Evolutionary conservation across 2,329 filamentous ascomycete genomes (phyloP).

Genomic region (Talaromyces sp.): DNA sequence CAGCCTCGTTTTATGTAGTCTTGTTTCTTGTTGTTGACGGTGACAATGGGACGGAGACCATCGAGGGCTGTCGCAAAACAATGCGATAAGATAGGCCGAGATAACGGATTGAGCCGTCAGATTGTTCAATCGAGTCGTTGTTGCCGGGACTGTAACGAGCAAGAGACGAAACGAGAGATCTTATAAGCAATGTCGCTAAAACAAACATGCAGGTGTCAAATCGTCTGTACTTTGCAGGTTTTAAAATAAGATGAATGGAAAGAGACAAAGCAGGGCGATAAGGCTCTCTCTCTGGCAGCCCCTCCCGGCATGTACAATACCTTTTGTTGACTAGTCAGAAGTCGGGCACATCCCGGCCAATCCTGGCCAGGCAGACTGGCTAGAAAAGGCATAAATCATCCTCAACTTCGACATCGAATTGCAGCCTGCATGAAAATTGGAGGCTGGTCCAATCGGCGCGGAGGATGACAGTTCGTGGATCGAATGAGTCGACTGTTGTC

Average conservation of each 20-base stretch:
- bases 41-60: not conserved
- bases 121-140: not conserved
- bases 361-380: not conserved
- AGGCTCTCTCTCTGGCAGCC: constrained; percentile 6
- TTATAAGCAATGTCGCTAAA: not conserved
- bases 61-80: constrained; percentile 4
- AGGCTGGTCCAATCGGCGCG: constrained; percentile 22
- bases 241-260: constrained; percentile 2
- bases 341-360: constrained; percentile 9
- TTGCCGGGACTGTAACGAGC: not conserved
- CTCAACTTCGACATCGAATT: not conserved
- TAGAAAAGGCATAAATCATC: constrained; percentile 3
- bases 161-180: not conserved
- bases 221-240: not conserved
- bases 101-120: not conserved
- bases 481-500: constrained; percentile 4
- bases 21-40: not conserved
- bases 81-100: constrained; percentile 2
- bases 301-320: not conserved
- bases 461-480: constrained; percentile 1
- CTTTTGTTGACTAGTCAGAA: constrained; percentile 3
- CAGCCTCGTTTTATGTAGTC: not conserved
- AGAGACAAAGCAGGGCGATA: constrained; percentile 1
- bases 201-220: not conserved
- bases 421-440: constrained; percentile 8